These are phyloP conservation scores for Daldinia decipiens DNA, from an alignment of 495 filamentous ascomycete species.

Conservation along the genomic window DNA sequence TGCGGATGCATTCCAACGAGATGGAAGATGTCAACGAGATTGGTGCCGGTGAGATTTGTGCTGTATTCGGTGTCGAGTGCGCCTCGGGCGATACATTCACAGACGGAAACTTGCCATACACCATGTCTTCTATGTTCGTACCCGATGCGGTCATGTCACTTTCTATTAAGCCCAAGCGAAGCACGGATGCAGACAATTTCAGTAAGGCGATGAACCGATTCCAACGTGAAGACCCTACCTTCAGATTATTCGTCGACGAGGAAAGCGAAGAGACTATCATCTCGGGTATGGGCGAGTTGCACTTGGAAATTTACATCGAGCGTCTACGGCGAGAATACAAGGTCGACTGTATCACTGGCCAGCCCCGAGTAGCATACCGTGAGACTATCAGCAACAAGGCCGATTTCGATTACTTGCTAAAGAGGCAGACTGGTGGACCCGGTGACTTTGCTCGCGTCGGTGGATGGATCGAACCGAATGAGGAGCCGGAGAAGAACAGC, in stretches of 20 bases:
- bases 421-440: constrained; percentile 95
- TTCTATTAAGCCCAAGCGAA: constrained; percentile 95
- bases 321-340: constrained; percentile 98
- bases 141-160: constrained; percentile 98
- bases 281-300: constrained; percentile 97
- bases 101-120: constrained; percentile 90
- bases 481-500: constrained; percentile 74
- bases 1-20: constrained; percentile 99
- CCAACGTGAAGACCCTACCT: constrained; percentile 98
- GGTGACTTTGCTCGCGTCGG: constrained; percentile 95
- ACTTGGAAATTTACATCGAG: constrained; percentile 97
- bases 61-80: constrained; percentile 98
- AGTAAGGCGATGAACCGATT: constrained; percentile 99
- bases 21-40: constrained; percentile 97
- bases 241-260: constrained; percentile 89
- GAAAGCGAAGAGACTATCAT: constrained; percentile 97
- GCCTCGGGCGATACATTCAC: constrained; percentile 99
- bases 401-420: constrained; percentile 91
- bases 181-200: constrained; percentile 93
- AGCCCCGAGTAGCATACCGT: constrained; percentile 96
- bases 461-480: constrained; percentile 91
- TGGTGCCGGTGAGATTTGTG: constrained; percentile 96
- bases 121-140: constrained; percentile 98
- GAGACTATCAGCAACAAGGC: constrained; percentile 85
- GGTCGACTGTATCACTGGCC: constrained; percentile 93